Percentiles rank a stretch among this genome's conserved stretches.
These are phyloP conservation scores for Diaporthe velutina DNA, from an alignment of 2,329 filamentous ascomycete species.

Conservation along the genomic window DNA sequence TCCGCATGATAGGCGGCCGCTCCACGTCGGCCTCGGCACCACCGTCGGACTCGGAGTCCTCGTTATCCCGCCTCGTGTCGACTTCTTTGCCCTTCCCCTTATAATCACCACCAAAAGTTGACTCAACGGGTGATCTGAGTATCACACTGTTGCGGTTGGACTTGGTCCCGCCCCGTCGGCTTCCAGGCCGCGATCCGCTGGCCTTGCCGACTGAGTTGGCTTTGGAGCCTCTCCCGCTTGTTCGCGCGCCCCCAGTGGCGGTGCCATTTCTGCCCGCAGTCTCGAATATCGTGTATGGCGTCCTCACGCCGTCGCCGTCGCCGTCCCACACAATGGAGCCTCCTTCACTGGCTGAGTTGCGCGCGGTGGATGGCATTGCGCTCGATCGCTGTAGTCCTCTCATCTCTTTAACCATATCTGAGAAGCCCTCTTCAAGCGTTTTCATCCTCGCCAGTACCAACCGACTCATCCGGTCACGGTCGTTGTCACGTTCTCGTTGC, in stretches of 20 bases:
- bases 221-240: slow-evolving; percentile 42
- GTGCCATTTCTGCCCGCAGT: slow-evolving; percentile 50
- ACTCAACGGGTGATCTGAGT: slow-evolving; percentile 51
- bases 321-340: slow-evolving; percentile 36
- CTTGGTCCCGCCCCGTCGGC: slow-evolving; percentile 55
- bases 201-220: slow-evolving; percentile 42
- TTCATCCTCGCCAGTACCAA: slow-evolving; percentile 93
- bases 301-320: slow-evolving; percentile 16
- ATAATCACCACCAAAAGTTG: slow-evolving; percentile 41
- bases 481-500: slow-evolving; percentile 53
- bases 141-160: slow-evolving; percentile 40
- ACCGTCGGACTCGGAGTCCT: slow-evolving; percentile 45
- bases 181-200: slow-evolving; percentile 50
- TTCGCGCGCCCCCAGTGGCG: slow-evolving; percentile 43
- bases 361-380: slow-evolving; percentile 57
- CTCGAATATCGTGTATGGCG: slow-evolving; percentile 47
- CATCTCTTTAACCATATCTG: slow-evolving; percentile 87
- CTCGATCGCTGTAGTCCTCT: slow-evolving; percentile 68
- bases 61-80: slow-evolving; percentile 61
- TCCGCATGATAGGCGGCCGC: slow-evolving; percentile 45
- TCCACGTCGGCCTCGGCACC: slow-evolving; percentile 32
- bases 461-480: slow-evolving; percentile 78
- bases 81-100: slow-evolving; percentile 65
- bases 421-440: slow-evolving; percentile 90
- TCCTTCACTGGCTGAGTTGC: slow-evolving; percentile 59